These are phyloP conservation scores for Zygotorulaspora sp. DNA, from an alignment of 805 yeast genomes.

Conservation along the genomic window DNA sequence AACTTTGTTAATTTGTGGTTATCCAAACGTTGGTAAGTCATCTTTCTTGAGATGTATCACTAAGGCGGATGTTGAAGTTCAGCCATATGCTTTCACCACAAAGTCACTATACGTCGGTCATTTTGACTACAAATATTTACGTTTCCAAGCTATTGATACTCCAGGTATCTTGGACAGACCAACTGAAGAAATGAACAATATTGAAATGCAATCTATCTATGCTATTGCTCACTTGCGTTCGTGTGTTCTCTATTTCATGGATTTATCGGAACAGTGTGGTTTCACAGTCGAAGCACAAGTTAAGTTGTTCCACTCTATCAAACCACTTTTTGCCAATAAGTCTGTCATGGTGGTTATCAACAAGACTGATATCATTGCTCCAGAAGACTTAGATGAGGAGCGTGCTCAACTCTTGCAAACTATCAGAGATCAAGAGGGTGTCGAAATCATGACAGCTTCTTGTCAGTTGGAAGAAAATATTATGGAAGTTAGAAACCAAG, in stretches of 20 bases:
- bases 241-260: slow-evolving; percentile 96
- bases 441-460: slow-evolving; percentile 88
- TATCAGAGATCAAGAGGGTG: slow-evolving; percentile 64
- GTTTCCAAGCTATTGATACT: slow-evolving; percentile 98
- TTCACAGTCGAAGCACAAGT: slow-evolving; percentile 97
- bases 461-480: slow-evolving; percentile 93
- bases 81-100: slow-evolving; percentile 98
- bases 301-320: slow-evolving; percentile 91
- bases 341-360: slow-evolving; percentile 93
- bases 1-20: slow-evolving; percentile 94
- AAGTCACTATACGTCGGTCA: slow-evolving; percentile 97
- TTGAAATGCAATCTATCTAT: slow-evolving; percentile 98
- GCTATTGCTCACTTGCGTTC: slow-evolving; percentile 98
- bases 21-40: slow-evolving; percentile 98
- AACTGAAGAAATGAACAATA: slow-evolving; percentile 98
- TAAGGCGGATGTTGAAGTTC: slow-evolving; percentile 98
- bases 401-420: slow-evolving; percentile 67
- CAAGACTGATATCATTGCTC: slow-evolving; percentile 84
- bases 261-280: slow-evolving; percentile 98
- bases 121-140: slow-evolving; percentile 93
- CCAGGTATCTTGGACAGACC: slow-evolving; percentile 99
- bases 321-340: slow-evolving; percentile 95
- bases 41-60: slow-evolving; percentile 90
- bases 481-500: slow-evolving; percentile 92
- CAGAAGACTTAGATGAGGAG: slow-evolving; percentile 76